Evolutionary conservation across 2,329 filamentous ascomycete genomes (phyloP), one percentile per base, ranked within the genome.

Genomic region (Alternaria arbusti): DNA sequence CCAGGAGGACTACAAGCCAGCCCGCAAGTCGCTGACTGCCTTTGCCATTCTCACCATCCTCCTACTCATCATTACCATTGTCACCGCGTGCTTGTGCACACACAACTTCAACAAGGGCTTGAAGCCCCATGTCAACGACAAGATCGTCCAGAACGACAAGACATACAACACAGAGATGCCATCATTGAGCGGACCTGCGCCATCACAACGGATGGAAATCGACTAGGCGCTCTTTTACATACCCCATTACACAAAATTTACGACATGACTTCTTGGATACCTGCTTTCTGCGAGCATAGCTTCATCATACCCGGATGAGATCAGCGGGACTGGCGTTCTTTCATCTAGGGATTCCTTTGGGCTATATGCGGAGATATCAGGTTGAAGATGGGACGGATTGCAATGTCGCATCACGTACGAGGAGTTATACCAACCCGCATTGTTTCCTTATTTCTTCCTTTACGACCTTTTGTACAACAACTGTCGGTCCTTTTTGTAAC

Each of bases 21-120:
- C 96, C 40, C 88, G 91, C 65, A 91, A 91, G 75, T 95, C 92
- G 15, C 85, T 99, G 75, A 97, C 95, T 6, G 93, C 94, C 63
- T 99, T 99, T 76, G 95, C 96, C 55, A 89, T 97, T 67, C 90
- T 99, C 74, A 97, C 96, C 44, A 92, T 99, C 63, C 82, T 96
- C 26, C 84, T 98, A 64, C 93, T 99, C 72, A 83, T 98, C 55
- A 84, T 94, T 66, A 99, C 96, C 63, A 97, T 99, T 72, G 82
- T 87, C 78, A 94, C 97, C 72, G 94, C 93, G 43, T 89, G 91
- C 75, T 86, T 95, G 73, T 98, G 95, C 86, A 94, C 93, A 81
- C 84, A 87, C 80, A 98, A 98, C 83, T 99, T 98, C 82, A 88
- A 91, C 80, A 90, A 90, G 69, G 96, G 96, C 9, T 85, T 99